Conservation (phyloP, 108 stramenopile species). For the Cyclotella choctawhatcheeana region DNA sequence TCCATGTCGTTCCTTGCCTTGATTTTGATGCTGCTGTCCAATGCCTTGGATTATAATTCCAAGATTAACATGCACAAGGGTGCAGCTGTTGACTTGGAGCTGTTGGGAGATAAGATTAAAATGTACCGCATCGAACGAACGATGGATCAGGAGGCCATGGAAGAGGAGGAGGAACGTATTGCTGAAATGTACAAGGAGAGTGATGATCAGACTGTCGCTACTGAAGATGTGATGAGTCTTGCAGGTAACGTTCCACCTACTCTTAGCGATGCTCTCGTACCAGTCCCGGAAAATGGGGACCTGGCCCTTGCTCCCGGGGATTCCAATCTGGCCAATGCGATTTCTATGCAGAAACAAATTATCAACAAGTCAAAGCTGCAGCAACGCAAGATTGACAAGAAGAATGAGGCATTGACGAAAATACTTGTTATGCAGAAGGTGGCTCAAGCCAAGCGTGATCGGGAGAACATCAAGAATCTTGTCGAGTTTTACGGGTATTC, state of each 20-base stretch:
- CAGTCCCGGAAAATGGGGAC: not conserved
- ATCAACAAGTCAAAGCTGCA: conserved; percentile 16
- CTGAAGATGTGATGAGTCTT: conserved; percentile 3
- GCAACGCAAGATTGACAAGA: conserved; percentile 10
- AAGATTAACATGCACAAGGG: conserved; percentile 29
- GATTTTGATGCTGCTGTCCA: conserved; percentile 6
- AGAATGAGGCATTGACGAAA: conserved; percentile 22
- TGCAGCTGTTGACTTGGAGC: conserved; percentile 27
- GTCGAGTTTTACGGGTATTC: conserved; percentile 43
- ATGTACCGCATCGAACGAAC: conserved; percentile 37
- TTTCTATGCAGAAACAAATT: conserved; percentile 7
- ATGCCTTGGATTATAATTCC: conserved; percentile 29
- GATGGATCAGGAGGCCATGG: conserved; percentile 34
- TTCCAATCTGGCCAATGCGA: conserved; percentile 7
- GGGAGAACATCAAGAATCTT: conserved; percentile 32
- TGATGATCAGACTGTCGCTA: conserved; percentile 7
- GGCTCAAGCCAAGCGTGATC: conserved; percentile 22
- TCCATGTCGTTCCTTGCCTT: conserved; percentile 28
- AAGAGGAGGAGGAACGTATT: conserved; percentile 24
- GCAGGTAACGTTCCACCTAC: conserved; percentile 1
- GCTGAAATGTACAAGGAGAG: conserved; percentile 4
- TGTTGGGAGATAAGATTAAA: conserved; percentile 28
- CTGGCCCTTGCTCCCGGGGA: not conserved
- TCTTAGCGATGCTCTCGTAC: conserved; percentile 7
- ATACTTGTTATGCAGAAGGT: conserved; percentile 34